Base-by-base conservation (phyloP, 73 alveolate species). In the Paramecium tetraurelia region DNA sequence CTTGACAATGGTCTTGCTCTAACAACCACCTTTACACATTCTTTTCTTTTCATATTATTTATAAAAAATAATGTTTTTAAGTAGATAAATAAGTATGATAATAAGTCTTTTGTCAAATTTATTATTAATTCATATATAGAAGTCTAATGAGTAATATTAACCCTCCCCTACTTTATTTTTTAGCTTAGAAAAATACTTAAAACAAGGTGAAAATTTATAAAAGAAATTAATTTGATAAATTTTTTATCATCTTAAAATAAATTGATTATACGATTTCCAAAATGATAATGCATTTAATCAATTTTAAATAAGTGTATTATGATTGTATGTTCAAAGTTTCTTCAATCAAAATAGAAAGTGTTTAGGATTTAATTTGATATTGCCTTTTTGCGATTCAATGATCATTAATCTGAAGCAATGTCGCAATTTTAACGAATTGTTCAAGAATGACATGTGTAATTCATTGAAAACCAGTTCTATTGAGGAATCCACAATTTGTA, bases 1-100 rank as follows among this genome's bases (percentile, higher is more conserved):
- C 89, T 88, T 63, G 97, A 94, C 76, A 98, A 92, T 29, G 99
- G 99, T 72, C 99, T 94, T 75, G 98, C 97, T 50, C 99, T 93
- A 16, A 98, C 96, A 58, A 96, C 98, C 83, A 98, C 99, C 85
- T 95, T 97, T 48, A 98, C 99, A 93, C 98, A 95, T 92, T 98
- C 99, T 63, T 97, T 88, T 88, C 95, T 96, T 80, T 92, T 95
- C 86, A 72, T 72, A 12, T 29, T 70, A 97, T 99, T 72, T 89
- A 50, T 50, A 50, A n/a, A 4, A 53, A 53, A 16, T 53, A 53
- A 53, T 53, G 12, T 18, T 53, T 4, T 53, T 2, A 18, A 16
- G 24, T 20, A 2, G 3, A 12, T 2, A 14, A 12, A 48, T 48
- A 3, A 12, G 1, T 12, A 48, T 48, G 12, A 48, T 14, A 48